Percentiles rank a stretch among this genome's conserved stretches.
Evolutionary conservation across 2,329 filamentous ascomycete species (phyloP).

Genomic region (Aspergillus costaricaensis): DNA sequence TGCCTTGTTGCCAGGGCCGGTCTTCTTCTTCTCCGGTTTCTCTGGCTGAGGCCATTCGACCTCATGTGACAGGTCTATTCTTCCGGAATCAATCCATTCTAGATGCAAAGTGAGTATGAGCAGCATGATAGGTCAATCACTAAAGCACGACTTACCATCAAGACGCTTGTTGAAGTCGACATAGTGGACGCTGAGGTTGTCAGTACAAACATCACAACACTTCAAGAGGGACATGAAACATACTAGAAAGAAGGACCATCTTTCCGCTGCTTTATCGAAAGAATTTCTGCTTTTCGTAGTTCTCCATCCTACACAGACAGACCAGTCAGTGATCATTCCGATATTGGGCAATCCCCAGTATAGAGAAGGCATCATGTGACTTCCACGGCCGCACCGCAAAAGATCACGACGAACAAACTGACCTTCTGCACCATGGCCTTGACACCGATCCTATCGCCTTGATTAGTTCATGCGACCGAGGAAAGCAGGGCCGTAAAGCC

Average conservation of each 20-base stretch:
- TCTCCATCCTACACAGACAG: slow-evolving; percentile 65
- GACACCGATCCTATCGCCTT: slow-evolving; percentile 60
- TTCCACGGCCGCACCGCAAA: slow-evolving; percentile 16
- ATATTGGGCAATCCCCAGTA: background rate
- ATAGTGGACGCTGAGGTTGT: slow-evolving; percentile 71
- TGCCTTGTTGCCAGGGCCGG: slow-evolving; percentile 55
- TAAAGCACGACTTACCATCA: slow-evolving; percentile 47
- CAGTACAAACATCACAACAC: slow-evolving; percentile 8
- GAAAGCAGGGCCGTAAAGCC: slow-evolving; percentile 23
- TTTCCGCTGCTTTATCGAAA: slow-evolving; percentile 90
- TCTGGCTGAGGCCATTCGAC: slow-evolving; percentile 96
- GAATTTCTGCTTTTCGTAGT: slow-evolving; percentile 87
- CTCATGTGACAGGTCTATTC: slow-evolving; percentile 84
- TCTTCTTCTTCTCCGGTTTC: slow-evolving; percentile 84
- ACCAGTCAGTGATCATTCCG: background rate
- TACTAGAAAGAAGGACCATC: slow-evolving; percentile 83
- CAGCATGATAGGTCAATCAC: no score
- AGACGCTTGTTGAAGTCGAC: slow-evolving; percentile 95
- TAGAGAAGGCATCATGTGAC: slow-evolving; percentile 34
- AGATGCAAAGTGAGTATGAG: slow-evolving; percentile 50
- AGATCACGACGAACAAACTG: slow-evolving; percentile 32
- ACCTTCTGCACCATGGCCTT: slow-evolving; percentile 72
- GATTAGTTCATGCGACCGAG: slow-evolving; percentile 40
- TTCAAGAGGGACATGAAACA: slow-evolving; percentile 49
- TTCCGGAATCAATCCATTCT: slow-evolving; percentile 83